Percentiles rank a stretch among this genome's conserved stretches.
Evolutionary conservation across 257 asterid genomes (phyloP).

Genomic region (Ophiorrhiza pumila): DNA sequence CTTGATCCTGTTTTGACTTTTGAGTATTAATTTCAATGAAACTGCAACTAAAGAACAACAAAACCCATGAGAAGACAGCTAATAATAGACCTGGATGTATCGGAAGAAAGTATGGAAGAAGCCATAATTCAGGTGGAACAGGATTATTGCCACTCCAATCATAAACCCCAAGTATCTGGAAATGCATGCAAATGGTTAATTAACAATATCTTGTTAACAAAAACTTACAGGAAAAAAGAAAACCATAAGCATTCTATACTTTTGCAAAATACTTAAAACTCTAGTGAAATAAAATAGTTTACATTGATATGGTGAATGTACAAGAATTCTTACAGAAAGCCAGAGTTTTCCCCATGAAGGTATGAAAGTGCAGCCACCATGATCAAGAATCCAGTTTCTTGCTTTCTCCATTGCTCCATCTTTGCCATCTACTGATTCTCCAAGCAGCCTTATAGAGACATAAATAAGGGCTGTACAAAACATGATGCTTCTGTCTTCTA

Average conservation of each 20-base stretch:
- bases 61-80: not conserved
- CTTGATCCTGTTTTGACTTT: no score
- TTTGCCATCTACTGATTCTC: conserved; percentile 33
- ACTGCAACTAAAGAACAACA: not conserved
- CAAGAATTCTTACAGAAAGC: conserved; percentile 40
- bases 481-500: conserved; percentile 67
- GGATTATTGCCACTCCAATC: conserved; percentile 80
- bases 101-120: conserved; percentile 59
- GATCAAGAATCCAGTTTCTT: conserved; percentile 61
- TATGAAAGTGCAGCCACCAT: conserved; percentile 54
- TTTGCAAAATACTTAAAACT: no score
- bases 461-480: conserved; percentile 55
- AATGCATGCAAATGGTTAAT: not conserved
- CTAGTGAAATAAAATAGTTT: no score
- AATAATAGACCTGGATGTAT: conserved; percentile 62
- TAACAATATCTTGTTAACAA: no score
- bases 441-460: conserved; percentile 49
- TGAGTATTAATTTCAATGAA: not conserved
- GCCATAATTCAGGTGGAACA: conserved; percentile 79
- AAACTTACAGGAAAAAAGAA: no score
- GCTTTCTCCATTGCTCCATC: conserved; percentile 45
- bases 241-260: no score
- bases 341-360: conserved; percentile 71
- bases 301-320: no score
- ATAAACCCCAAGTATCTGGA: conserved; percentile 64